These are phyloP conservation scores for Phytophthora cactorum DNA, from an alignment of 352 stramenopile species.

Conservation along the genomic window DNA sequence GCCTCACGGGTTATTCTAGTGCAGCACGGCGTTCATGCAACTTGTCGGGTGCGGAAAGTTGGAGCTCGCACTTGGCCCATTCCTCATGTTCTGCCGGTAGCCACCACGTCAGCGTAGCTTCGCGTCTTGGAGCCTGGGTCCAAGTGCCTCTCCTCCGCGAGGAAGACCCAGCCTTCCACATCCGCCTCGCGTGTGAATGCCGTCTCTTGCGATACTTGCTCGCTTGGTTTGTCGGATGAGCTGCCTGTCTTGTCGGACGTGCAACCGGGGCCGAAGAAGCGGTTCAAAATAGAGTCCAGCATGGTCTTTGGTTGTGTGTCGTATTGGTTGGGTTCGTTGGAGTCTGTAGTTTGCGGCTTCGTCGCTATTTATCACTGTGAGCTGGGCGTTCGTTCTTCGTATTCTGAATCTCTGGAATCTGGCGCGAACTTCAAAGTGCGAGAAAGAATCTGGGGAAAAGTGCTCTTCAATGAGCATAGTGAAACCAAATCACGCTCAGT, in stretches of 20 bases:
- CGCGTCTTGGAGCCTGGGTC: constrained; percentile 28
- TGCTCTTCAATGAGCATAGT: constrained; percentile 18
- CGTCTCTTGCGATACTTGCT: constrained; percentile 39
- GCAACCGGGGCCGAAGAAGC: constrained; percentile 36
- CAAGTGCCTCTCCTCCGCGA: constrained; percentile 38
- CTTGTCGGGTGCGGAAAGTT: neutral
- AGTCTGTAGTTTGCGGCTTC: neutral
- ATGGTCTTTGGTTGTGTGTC: constrained; percentile 19
- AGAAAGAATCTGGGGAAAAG: constrained; percentile 20
- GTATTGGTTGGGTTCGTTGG: constrained; percentile 4
- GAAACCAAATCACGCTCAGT: constrained; percentile 3
- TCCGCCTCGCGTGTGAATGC: constrained; percentile 43
- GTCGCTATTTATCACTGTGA: neutral
- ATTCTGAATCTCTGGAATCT: constrained; percentile 25
- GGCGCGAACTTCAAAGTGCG: constrained; percentile 6
- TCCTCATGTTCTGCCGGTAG: constrained; percentile 28
- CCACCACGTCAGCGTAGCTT: constrained; percentile 57
- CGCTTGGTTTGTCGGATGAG: constrained; percentile 4
- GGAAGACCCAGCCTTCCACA: constrained; percentile 58
- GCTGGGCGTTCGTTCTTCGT: neutral
- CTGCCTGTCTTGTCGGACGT: constrained; percentile 9
- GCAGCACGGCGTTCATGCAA: no score
- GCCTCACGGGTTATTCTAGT: neutral
- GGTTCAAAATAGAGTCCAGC: constrained; percentile 47
- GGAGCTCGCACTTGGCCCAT: no score